Percentiles rank a stretch among this genome's conserved stretches.
Evolutionary conservation across 345 rosid species (phyloP).

Genomic region (Syzygium aromaticum): DNA sequence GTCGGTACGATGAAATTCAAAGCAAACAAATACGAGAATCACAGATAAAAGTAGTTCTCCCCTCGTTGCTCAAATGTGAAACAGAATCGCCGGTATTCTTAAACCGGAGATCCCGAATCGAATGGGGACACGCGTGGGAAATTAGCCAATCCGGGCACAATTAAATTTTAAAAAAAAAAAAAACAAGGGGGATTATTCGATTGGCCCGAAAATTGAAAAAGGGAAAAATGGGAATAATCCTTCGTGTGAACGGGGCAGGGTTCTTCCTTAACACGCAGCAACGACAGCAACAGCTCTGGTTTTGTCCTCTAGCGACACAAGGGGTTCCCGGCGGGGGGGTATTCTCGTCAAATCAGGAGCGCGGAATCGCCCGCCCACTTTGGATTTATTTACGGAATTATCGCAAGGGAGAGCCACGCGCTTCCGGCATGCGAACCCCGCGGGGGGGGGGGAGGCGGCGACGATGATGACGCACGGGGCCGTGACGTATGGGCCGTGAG

Average conservation of each 20-base stretch:
- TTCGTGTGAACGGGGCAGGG: neutral
- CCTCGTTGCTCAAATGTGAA: too few relatives aligned
- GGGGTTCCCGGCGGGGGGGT: neutral
- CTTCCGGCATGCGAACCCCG: neutral
- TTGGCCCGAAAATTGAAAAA: neutral
- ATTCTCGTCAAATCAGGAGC: neutral
- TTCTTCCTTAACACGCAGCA: neutral
- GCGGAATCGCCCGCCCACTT: neutral
- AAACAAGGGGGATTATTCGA: neutral
- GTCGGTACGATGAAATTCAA: too few relatives aligned
- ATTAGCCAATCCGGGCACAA: neutral
- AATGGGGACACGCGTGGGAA: neutral
- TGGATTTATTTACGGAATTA: neutral
- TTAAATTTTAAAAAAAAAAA: neutral
- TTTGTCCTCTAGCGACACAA: neutral
- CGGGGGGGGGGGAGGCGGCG: neutral
- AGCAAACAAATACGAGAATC: too few relatives aligned
- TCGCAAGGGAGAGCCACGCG: neutral
- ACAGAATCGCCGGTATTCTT: neutral
- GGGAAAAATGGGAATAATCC: neutral
- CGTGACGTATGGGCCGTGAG: neutral
- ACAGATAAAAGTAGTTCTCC: too few relatives aligned
- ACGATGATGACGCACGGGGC: too few relatives aligned
- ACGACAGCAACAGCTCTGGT: neutral
- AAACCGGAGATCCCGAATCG: neutral